Base-by-base conservation (phyloP, 164 flowering plant species). In the Chloranthus sessilifolius region DNA sequence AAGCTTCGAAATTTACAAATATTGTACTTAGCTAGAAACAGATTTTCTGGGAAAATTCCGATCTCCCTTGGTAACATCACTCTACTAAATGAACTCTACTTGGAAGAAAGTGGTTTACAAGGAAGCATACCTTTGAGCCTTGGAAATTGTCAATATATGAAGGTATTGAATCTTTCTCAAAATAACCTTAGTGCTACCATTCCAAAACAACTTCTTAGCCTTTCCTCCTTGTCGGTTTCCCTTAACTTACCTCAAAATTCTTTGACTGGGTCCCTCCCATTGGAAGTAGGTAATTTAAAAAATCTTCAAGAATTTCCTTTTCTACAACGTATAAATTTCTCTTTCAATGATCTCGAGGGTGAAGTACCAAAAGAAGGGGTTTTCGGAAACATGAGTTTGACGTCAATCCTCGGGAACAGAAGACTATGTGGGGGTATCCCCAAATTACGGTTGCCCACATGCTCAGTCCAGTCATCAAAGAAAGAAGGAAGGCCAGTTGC, bases 211-310 rank as follows among this genome's bases (percentile, higher is more conserved):
- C 39, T 73, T 29, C 30, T 71, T 26, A 55, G 15, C 21, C 54
- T 74, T 1, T 37, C 68, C 0, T 29, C 50, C 8, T 3, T 30
- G 22, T 47, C 23, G 19, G 8, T 4, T 1, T 2, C 66, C 1
- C 41, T 81, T 36, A 60, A 76, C 56, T 43, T 83, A 5, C 61
- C 80, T 1, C 16, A 37, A 3, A 83, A 83, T 50, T 47, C 16
- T 4, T 30, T 83, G 0, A 44, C 5, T 26, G 88, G 88, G 1
- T 21, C 60, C 19, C 6, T 83, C n/a, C 77, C 82, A 11, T 8
- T 15, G 23, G 71, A 72, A 43, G 21, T 81, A 0, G 70, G 68
- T 5, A 10, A 1, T 0, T 59, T 80, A 11, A 15, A 37, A 75
- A 25, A n/a, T 29, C 24, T 47, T 29, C 23, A 7, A 4, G n/a